A percentile compares a stretch with the other conserved stretches of the same genome.
These are phyloP conservation scores for Avena insularis DNA, from an alignment of 176 grass and related monocot genomes.

Conservation along the genomic window DNA sequence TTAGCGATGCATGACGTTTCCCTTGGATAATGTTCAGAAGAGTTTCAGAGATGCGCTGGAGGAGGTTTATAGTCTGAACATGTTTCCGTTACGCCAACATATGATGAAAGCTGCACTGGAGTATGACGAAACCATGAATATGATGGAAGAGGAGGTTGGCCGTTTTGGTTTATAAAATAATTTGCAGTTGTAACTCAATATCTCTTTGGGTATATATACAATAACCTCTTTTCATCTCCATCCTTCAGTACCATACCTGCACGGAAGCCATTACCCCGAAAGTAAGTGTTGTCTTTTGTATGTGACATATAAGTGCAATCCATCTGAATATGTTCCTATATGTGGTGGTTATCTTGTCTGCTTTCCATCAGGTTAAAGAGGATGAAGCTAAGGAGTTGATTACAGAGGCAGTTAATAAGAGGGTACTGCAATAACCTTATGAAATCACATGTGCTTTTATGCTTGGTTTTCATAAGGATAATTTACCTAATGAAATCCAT, in stretches of 20 bases:
- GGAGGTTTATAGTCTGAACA: neutral
- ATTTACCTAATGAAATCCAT: neutral
- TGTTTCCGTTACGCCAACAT: neutral
- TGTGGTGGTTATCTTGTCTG: neutral
- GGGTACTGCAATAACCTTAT: neutral
- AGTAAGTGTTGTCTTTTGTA: neutral
- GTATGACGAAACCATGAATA: neutral
- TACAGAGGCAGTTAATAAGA: neutral
- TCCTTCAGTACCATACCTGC: neutral
- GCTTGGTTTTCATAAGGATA: neutral
- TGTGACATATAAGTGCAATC: neutral
- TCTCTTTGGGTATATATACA: neutral
- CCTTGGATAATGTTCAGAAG: neutral
- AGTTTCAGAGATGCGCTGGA: conserved; percentile 25
- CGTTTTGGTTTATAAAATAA: neutral
- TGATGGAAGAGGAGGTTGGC: conserved; percentile 6
- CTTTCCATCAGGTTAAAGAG: neutral
- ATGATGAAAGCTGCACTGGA: neutral
- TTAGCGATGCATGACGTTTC: neutral
- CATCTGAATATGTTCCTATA: neutral
- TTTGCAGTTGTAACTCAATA: neutral
- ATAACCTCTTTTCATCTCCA: neutral
- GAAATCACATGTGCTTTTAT: neutral
- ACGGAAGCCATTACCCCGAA: neutral
- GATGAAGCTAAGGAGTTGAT: neutral